Percentiles rank a stretch among this genome's conserved stretches.
phyloP scores from a whole-genome alignment of 1,284 basidiomycete genomes.

The Trichosporon ovoides region DNA sequence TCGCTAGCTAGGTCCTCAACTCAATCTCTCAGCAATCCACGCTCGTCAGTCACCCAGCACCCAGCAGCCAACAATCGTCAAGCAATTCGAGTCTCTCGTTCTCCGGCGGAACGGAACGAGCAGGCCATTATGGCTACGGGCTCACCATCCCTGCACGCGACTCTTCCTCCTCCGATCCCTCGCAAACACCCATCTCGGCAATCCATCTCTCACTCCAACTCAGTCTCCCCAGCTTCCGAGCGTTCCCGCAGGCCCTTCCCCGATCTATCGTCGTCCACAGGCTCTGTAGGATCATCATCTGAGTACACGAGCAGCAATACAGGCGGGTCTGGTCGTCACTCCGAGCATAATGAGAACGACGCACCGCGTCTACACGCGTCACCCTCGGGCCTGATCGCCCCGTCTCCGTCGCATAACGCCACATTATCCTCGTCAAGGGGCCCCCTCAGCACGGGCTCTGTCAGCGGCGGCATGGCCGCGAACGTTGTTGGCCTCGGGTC shows the following conservation, averaged over 20 bases:
- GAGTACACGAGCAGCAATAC: slow-evolving; percentile 1
- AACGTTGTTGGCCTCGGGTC: slow-evolving; percentile 17
- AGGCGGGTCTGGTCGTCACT: neutral
- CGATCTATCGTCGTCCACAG: neutral
- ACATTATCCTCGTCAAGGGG: neutral
- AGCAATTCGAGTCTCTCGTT: too few species aligned
- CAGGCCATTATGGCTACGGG: slow-evolving; percentile 1
- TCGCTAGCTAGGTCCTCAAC: neutral
- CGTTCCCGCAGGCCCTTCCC: neutral
- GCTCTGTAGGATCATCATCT: neutral
- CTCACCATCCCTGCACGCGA: slow-evolving; percentile 2
- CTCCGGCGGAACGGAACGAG: neutral
- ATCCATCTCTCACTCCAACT: neutral
- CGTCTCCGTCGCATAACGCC: neutral
- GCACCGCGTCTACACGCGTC: neutral
- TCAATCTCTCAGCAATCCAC: neutral
- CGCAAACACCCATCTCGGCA: neutral
- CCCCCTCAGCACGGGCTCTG: slow-evolving; percentile 6
- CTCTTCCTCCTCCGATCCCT: slow-evolving; percentile 2
- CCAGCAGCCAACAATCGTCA: neutral
- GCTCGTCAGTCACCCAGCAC: neutral
- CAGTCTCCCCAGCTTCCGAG: neutral
- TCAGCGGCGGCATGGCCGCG: slow-evolving; percentile 3
- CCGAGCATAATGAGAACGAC: neutral
- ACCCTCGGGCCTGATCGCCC: slow-evolving; percentile 6